phyloP scores from a whole-genome alignment of 2,329 filamentous ascomycete genomes.

The Neofusicoccum ribis region DNA sequence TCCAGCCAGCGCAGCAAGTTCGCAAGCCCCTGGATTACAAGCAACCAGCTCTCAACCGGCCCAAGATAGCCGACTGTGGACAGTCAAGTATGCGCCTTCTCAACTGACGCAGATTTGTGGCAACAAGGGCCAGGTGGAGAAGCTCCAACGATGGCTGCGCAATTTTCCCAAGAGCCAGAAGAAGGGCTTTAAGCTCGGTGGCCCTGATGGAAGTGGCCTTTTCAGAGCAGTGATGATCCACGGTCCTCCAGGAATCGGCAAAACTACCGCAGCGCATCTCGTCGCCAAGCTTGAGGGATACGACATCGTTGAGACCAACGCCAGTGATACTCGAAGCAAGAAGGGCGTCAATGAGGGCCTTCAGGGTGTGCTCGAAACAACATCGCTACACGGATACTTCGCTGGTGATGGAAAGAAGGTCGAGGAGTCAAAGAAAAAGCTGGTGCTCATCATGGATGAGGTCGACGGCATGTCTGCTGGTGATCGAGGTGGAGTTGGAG shows the following conservation, averaged over 20 bases:
- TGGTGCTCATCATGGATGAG: constrained; percentile 97
- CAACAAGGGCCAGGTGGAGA: constrained; percentile 88
- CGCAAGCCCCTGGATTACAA: constrained; percentile 36
- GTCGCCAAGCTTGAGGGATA: constrained; percentile 91
- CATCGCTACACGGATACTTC: constrained; percentile 88
- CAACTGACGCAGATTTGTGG: constrained; percentile 87
- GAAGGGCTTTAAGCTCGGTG: constrained; percentile 77
- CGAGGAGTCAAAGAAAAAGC: constrained; percentile 81
- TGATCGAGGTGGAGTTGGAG: constrained; percentile 92
- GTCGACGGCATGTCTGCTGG: constrained; percentile 98
- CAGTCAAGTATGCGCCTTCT: constrained; percentile 90
- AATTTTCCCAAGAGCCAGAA: constrained; percentile 79
- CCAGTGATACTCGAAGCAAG: constrained; percentile 93
- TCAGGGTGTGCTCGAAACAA: constrained; percentile 90
- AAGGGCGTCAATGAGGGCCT: constrained; percentile 87
- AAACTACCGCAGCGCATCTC: constrained; percentile 94
- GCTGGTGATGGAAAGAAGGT: constrained; percentile 79
- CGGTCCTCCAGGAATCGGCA: constrained; percentile 93
- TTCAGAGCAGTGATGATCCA: constrained; percentile 93
- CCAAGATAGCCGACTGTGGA: constrained; percentile 65
- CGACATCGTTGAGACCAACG: constrained; percentile 92
- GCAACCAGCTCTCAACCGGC: constrained; percentile 29
- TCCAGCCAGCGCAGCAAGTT: constrained; percentile 35
- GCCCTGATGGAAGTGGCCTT: constrained; percentile 78
- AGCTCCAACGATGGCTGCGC: constrained; percentile 82